Evolutionary conservation across 805 yeast species (phyloP), one percentile per base, ranked within the genome.

Genomic region (Starmerella apicola): DNA sequence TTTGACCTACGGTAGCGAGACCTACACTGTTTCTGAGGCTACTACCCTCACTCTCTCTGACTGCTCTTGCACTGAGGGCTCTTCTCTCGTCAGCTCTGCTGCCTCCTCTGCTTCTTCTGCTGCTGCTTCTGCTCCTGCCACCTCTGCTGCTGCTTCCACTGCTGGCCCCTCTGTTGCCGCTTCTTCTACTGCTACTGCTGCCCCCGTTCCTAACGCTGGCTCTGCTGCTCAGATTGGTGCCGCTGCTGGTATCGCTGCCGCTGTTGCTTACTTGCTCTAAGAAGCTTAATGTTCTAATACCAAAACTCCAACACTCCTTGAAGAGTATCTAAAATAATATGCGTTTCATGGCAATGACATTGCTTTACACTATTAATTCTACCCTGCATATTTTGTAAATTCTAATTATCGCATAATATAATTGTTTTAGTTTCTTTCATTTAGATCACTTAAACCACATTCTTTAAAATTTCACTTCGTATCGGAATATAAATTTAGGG

Each of bases 31-130:
- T 18, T 47, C 52, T 19, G 65, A 56, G 48, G 23, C 34, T 7
- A 32, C 34, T 9, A 32, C 34, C n/a, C 16, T 32, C 18, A 32
- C 34, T 8, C 68, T 74, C 58, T 74, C 74, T 70, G 69, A 68
- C 68, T 61, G 61, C 61, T 74, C 82, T 55, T 68, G 72, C 72
- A 73, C 81, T 43, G 74, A 61, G 52, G 78, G 84, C 52, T 61
- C 77, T 55, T 76, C 83, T 62, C 20, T 45, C 28, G 35, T 38
- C 38, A 38, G 38, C 36, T 38, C 42, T 27, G 37, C 39, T 33
- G 32, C 46, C 34, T 26, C 49, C 39, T 5, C 10, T 15, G 5
- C 18, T 7, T 25, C 35, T 19, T 24, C 26, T n/a, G 9, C 22
- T 16, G 7, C 32, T 15, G 32, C 20, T 9, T 8, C 20, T n/a